phyloP scores from a whole-genome alignment of 2,329 filamentous ascomycete species.

The Microsporum audouinii region DNA sequence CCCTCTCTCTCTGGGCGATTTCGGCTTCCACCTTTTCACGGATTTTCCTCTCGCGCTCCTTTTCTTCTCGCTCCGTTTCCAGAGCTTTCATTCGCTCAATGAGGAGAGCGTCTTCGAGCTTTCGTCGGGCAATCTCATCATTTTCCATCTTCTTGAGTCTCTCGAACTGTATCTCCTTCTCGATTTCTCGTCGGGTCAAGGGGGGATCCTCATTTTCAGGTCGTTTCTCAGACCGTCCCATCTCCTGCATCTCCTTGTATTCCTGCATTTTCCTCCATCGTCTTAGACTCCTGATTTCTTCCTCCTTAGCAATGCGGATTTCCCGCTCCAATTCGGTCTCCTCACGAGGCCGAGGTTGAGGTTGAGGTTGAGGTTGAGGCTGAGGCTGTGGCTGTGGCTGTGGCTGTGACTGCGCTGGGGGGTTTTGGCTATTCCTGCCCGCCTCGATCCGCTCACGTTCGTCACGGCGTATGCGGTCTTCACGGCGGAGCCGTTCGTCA shows the following conservation, averaged over 20 bases:
- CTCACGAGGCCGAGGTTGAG: not conserved
- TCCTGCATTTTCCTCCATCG: not conserved
- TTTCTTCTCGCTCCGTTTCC: slow-evolving; percentile 26
- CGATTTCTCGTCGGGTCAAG: slow-evolving; percentile 14
- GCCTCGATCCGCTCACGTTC: not conserved
- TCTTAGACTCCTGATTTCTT: not conserved
- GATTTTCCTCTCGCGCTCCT: slow-evolving; percentile 40
- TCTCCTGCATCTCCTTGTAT: slow-evolving; percentile 1
- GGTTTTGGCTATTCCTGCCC: not conserved
- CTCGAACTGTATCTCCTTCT: slow-evolving; percentile 26
- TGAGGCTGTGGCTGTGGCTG: too few relatives aligned
- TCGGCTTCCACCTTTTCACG: slow-evolving; percentile 24
- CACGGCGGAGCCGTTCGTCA: not conserved
- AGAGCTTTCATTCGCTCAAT: slow-evolving; percentile 18
- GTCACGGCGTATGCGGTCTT: not conserved
- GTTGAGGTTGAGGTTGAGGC: not conserved
- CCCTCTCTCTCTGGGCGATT: slow-evolving; percentile 25
- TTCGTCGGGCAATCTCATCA: slow-evolving; percentile 15
- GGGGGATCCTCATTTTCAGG: slow-evolving; percentile 10
- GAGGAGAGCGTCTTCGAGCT: slow-evolving; percentile 17
- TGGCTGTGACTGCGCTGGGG: not conserved
- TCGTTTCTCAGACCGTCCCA: slow-evolving; percentile 15
- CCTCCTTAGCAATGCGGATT: not conserved
- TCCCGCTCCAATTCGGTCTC: slow-evolving; percentile 5
- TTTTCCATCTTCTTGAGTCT: slow-evolving; percentile 24